These are phyloP conservation scores for Notholithocarpus densiflorus DNA, from an alignment of 306 rosid species.

Conservation along the genomic window DNA sequence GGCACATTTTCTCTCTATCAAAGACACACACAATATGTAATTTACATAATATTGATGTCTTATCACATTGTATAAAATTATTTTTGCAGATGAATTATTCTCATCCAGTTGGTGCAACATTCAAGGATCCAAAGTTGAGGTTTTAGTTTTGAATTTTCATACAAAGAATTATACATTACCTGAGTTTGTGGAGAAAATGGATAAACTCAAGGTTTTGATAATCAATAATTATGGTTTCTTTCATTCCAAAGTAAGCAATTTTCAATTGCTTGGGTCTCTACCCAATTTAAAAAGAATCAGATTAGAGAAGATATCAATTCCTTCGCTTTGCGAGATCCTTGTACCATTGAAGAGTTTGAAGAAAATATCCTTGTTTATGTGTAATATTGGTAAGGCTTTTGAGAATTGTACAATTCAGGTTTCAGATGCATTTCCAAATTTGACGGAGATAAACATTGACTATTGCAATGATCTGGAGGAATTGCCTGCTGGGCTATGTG, in stretches of 20 bases:
- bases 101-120: constrained; percentile 45
- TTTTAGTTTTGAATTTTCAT: constrained; percentile 49
- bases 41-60: background rate
- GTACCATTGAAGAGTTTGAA: constrained; percentile 8
- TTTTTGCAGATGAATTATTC: constrained; percentile 51
- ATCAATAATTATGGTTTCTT: constrained; percentile 38
- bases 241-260: constrained; percentile 27
- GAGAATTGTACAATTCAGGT: constrained; percentile 3
- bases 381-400: constrained; percentile 29
- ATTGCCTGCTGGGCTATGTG: constrained; percentile 19
- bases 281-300: constrained; percentile 49
- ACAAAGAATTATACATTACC: constrained; percentile 51
- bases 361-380: constrained; percentile 34
- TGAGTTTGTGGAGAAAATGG: constrained; percentile 34
- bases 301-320: constrained; percentile 32
- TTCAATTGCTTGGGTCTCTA: constrained; percentile 30
- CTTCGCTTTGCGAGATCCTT: constrained; percentile 3
- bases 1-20: constrained; percentile 4
- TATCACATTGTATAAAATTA: background rate
- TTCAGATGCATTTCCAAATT: constrained; percentile 24
- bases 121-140: constrained; percentile 48
- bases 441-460: constrained; percentile 34
- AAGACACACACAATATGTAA: background rate
- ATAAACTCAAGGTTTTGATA: constrained; percentile 42
- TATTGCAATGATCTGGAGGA: constrained; percentile 25